These are phyloP conservation scores for Solanum peruvianum DNA, from an alignment of 257 asterid genomes.

Conservation along the genomic window DNA sequence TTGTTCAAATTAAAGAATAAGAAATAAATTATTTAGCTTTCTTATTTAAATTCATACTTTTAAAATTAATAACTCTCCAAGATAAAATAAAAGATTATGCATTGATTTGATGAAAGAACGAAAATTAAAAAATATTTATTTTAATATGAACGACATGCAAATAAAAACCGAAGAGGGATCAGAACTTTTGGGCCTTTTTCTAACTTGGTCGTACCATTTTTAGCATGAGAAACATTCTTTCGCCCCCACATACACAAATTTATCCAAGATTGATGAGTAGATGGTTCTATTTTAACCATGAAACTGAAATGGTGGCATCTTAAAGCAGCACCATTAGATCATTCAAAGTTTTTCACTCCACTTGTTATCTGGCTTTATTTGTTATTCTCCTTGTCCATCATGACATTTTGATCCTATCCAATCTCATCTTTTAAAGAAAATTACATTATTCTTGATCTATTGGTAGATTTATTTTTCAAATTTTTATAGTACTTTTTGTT, in stretches of 20 bases:
- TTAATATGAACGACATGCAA: accelerated
- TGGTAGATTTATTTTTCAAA: no score
- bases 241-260: background rate
- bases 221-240: background rate
- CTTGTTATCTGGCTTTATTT: background rate
- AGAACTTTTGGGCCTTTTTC: background rate
- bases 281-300: background rate
- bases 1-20: no score
- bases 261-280: background rate
- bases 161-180: background rate
- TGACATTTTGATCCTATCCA: background rate
- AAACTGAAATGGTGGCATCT: background rate
- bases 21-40: no score
- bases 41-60: background rate
- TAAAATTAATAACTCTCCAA: no score
- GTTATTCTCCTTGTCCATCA: background rate
- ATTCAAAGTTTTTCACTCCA: background rate
- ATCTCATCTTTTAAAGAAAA: background rate
- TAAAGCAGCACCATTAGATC: background rate
- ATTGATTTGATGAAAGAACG: background rate
- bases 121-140: no score
- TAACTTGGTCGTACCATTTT: background rate
- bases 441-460: background rate
- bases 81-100: background rate
- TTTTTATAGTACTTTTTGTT: background rate